A percentile compares a stretch with the other conserved stretches of the same genome.
These are phyloP conservation scores for Emergomyces pasteurianus DNA, from an alignment of 2,329 filamentous ascomycete genomes.

Conservation along the genomic window DNA sequence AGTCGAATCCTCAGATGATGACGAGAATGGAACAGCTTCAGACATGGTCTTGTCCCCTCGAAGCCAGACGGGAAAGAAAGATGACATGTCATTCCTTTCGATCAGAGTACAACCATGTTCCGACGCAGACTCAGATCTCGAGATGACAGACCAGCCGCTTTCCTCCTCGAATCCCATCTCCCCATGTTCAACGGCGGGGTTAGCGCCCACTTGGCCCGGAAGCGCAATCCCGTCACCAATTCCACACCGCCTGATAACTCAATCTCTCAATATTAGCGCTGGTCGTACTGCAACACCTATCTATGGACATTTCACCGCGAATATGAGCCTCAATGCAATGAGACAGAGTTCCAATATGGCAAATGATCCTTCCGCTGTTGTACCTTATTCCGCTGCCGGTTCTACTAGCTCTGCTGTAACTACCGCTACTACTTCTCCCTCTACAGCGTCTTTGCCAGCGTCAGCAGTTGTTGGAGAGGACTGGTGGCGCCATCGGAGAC, in stretches of 20 bases:
- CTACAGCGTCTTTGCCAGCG: background rate
- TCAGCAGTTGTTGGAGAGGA: constrained; percentile 1
- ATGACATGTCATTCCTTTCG: constrained; percentile 1
- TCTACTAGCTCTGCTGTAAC: background rate
- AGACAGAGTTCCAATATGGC: constrained; percentile 2
- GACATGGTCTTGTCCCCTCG: background rate
- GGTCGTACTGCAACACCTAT: constrained; percentile 19
- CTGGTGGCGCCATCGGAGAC: constrained; percentile 15
- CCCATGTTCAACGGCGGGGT: constrained; percentile 13
- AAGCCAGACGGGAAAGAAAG: background rate
- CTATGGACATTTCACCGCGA: constrained; percentile 18
- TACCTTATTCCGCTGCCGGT: background rate
- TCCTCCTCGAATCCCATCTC: constrained; percentile 12
- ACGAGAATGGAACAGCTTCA: constrained; percentile 8
- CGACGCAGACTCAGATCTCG: constrained; percentile 20
- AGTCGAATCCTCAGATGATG: constrained; percentile 26
- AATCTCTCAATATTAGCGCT: constrained; percentile 22
- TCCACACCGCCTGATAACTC: constrained; percentile 17
- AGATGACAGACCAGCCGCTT: constrained; percentile 16
- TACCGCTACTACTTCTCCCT: background rate
- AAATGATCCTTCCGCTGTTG: background rate
- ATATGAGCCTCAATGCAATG: constrained; percentile 12
- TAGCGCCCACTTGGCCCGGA: constrained; percentile 10
- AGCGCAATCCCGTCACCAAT: constrained; percentile 20
- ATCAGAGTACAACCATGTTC: constrained; percentile 3